Evolutionary conservation across 2,329 filamentous ascomycete genomes (phyloP), one percentile per base, ranked within the genome.

Genomic region (Monosporascus sp.): DNA sequence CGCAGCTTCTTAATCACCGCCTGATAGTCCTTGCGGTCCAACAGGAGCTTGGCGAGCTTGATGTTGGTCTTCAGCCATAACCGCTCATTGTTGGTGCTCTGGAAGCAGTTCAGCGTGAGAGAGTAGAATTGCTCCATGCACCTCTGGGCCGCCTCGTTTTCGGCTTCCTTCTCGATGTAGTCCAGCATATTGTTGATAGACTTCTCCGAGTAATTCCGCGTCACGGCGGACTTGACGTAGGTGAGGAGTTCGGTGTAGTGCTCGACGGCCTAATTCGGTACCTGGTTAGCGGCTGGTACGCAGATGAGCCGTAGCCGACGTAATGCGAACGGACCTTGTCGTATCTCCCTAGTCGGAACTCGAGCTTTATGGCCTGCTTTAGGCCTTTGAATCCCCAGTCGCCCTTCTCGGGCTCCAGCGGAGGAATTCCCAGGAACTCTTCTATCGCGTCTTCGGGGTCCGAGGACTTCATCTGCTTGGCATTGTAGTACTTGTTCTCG

Each of bases 401-500:
- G 56, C 90, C 90, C 75, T 97, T 99, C 70, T 96, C 90, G 51
- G 85, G 74, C 71, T 99, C 93, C 46, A 97, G 72, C 15, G 82
- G 78, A 5, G 90, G 91, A 58, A 99, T 87, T 35, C 85, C 88
- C n/a, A 97, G 76, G 65, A 99, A 99, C 70, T 97, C 93, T 37
- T 86, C 84, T 52, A 99, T 88, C 2, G 94, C 94, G 62, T 90
- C 90, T 65, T 94, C 84, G 1, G 93, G 91, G 54, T 92, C 90
- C 57, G 87, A 86, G 44, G 79, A 78, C 77, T 97, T 99, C 69
- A 96, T 86, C 75, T 97, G 93, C 74, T 99, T 99, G 44, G 94
- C 94, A 73, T 97, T 97, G 80, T 97, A 99, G 78, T 99, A 99
- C 75, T 96, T 97, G 78, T 99, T 99, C 71, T 99, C 94, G 70